Base-by-base conservation (phyloP, 2,329 filamentous ascomycete genomes). In the Cladosporium sp. region DNA sequence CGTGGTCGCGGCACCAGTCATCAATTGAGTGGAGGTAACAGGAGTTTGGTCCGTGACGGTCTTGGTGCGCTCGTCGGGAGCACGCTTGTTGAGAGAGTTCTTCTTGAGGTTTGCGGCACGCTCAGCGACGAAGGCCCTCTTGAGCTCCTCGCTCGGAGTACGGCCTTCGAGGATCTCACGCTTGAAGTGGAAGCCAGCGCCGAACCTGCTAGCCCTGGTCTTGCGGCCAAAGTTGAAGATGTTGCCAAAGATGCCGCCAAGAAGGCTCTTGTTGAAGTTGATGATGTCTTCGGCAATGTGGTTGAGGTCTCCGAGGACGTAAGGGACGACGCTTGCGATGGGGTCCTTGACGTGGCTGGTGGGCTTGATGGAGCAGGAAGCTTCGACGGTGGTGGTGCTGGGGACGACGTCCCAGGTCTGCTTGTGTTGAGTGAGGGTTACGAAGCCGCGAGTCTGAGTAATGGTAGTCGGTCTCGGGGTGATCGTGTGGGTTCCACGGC, bases 11-110 rank as follows among this genome's bases (percentile, higher is more conserved):
- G 62, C 39, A 7, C 62, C 61, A 12, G 57, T 61, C 9, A 56
- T 49, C 7, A 47, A 54, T 24, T 57, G 40, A n/a, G 61, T 61
- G 10, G 53, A 42, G 0, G 68, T 70, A 9, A 59, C 44, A 44
- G 65, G 71, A 28, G 68, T 62, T 2, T 55, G 65, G 22, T 62
- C 64, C 5, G 71, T 74, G 20, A 72, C 61, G 2, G 67, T 67
- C 25, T 72, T 61, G 7, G 69, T 70, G 34, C 70, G 66, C 39
- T 63, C 63, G 48, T 76, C 74, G 1, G 72, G 72, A 50, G 70
- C 70, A 37, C 73, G 71, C 57, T 64, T 67, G 20, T 61, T 61
- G n/a, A 69, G 34, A n/a, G 49, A 56, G 13, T 24, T 37, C 40
- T 32, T 47, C 19, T 37, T 44, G 15, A 64, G 59, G n/a, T 32